These are phyloP conservation scores for Diaporthe sp. DNA, from an alignment of 2,329 filamentous ascomycete genomes.

Conservation along the genomic window DNA sequence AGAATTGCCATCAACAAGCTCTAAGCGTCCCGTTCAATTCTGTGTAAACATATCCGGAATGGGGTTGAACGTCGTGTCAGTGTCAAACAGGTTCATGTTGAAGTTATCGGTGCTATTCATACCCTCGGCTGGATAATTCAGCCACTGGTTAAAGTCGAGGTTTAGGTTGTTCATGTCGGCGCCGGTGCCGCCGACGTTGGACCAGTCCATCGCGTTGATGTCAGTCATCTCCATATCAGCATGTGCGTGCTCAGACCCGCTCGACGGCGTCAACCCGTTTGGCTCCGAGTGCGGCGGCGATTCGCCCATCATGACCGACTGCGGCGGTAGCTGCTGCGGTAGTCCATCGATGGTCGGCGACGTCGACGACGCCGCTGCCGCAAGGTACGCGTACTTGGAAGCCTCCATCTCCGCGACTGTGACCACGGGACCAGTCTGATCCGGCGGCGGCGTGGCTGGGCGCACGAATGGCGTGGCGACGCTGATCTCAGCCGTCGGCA, in stretches of 20 bases:
- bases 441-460: constrained; percentile 66
- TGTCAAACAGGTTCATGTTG: constrained; percentile 52
- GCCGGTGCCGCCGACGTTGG: constrained; percentile 57
- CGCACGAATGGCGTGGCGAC: constrained; percentile 10
- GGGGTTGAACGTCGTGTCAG: not conserved
- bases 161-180: constrained; percentile 49
- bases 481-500: constrained; percentile 39
- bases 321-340: constrained; percentile 53
- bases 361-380: constrained; percentile 36
- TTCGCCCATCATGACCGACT: constrained; percentile 52
- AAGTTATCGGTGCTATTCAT: constrained; percentile 56
- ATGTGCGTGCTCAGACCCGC: constrained; percentile 58
- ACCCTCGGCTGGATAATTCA: constrained; percentile 69
- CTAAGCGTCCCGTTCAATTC: not conserved
- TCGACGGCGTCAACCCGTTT: constrained; percentile 62
- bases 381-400: constrained; percentile 52
- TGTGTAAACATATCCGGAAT: not conserved
- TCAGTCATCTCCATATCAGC: constrained; percentile 60
- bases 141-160: constrained; percentile 72
- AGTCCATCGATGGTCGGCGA: constrained; percentile 27
- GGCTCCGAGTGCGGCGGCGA: constrained; percentile 61
- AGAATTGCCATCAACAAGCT: not conserved
- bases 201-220: constrained; percentile 68
- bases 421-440: constrained; percentile 56
- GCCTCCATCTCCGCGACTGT: constrained; percentile 41